phyloP scores from a whole-genome alignment of 2,329 filamentous ascomycete species.

The Massarina eburnea region DNA sequence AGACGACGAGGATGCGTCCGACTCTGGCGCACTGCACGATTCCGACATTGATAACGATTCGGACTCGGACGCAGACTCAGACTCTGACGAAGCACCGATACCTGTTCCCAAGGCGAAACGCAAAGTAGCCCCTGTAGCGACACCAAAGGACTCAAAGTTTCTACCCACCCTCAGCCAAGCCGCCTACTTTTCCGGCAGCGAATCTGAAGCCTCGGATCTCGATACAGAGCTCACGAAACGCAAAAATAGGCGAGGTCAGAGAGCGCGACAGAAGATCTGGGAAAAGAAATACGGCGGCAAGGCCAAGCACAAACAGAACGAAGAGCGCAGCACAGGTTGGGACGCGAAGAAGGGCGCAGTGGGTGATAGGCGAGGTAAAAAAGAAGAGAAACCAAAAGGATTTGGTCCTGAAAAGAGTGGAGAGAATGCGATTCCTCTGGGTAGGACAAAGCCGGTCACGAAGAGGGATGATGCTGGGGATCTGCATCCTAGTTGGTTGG shows the following conservation, averaged over 20 bases:
- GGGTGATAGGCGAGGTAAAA: conserved; percentile 27
- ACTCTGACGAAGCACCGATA: conserved; percentile 15
- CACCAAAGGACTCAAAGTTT: conserved; percentile 58
- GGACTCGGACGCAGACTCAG: conserved; percentile 16
- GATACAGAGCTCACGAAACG: conserved; percentile 55
- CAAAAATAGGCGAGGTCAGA: conserved; percentile 77
- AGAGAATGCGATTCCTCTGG: conserved; percentile 35
- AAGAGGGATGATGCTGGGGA: conserved; percentile 53
- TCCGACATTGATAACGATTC: conserved; percentile 6
- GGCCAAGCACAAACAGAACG: conserved; percentile 66
- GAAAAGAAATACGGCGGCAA: conserved; percentile 76
- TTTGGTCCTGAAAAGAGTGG: conserved; percentile 32
- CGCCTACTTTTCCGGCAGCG: conserved; percentile 77
- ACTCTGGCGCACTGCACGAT: conserved; percentile 3
- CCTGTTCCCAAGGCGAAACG: conserved; percentile 20
- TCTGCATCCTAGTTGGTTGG: conserved; percentile 67
- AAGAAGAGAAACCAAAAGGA: conserved; percentile 18
- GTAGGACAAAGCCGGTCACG: conserved; percentile 18
- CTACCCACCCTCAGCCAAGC: conserved; percentile 74
- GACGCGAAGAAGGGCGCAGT: conserved; percentile 61
- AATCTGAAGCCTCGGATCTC: conserved; percentile 67
- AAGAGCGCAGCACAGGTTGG: conserved; percentile 56
- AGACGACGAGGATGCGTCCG: conserved; percentile 1
- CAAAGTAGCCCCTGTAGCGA: conserved; percentile 9
- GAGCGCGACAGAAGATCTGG: conserved; percentile 75